Evolutionary conservation across 345 rosid species (phyloP).

Genomic region (Murraya paniculata): DNA sequence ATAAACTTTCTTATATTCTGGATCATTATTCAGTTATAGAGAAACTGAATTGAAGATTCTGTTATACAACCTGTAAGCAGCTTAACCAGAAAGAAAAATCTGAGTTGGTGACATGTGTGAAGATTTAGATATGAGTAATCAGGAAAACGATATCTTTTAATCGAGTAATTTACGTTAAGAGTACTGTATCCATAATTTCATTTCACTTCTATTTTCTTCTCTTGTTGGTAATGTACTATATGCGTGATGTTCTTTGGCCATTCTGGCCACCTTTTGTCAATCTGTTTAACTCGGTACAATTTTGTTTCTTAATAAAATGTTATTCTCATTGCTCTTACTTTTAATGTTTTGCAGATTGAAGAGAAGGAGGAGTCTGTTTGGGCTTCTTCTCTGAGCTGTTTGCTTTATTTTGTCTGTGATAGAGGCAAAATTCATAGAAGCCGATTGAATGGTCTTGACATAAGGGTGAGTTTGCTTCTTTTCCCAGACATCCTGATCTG

Average conservation of each 20-base stretch:
- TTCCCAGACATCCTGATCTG: not conserved
- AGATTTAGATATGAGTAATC: not conserved
- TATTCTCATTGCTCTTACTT: conserved; percentile 17
- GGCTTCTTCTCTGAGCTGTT: conserved; percentile 96
- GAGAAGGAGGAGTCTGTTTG: conserved; percentile 91
- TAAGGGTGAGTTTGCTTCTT: conserved; percentile 63
- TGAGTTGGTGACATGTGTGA: not conserved
- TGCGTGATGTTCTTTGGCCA: not conserved
- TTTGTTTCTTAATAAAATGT: not conserved
- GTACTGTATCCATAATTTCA: not conserved
- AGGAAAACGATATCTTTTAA: not conserved
- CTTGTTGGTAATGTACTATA: not conserved
- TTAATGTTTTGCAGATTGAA: conserved; percentile 54
- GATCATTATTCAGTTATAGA: not conserved
- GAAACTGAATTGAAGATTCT: not conserved
- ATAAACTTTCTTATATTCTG: not conserved
- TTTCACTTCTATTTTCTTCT: not conserved
- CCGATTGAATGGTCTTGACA: conserved; percentile 89
- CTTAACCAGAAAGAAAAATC: not conserved
- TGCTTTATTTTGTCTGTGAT: conserved; percentile 89
- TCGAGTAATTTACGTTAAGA: not conserved
- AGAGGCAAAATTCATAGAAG: conserved; percentile 81
- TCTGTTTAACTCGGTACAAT: not conserved
- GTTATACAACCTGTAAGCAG: not conserved
- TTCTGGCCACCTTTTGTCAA: not conserved